These are phyloP conservation scores for Fistulinella prunicolor DNA, from an alignment of 768 basidiomycete genomes.

Conservation along the genomic window DNA sequence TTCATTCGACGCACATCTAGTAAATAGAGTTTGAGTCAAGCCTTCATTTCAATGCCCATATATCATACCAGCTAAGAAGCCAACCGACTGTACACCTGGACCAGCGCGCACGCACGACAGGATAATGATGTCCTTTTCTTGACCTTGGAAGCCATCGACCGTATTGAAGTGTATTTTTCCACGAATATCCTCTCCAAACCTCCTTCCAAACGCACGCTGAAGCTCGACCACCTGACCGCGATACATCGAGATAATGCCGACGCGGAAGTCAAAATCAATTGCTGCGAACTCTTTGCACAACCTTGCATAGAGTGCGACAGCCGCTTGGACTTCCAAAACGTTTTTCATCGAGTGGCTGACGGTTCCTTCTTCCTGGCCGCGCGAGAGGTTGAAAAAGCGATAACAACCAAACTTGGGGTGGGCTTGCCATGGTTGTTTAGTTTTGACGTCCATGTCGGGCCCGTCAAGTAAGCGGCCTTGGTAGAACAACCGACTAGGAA, in stretches of 20 bases:
- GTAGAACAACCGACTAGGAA: conserved; percentile 91
- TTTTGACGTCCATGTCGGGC: conserved; percentile 82
- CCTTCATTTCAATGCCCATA: neutral
- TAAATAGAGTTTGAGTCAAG: neutral
- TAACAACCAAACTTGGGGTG: conserved; percentile 79
- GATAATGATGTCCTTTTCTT: conserved; percentile 98
- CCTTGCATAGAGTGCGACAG: conserved; percentile 72
- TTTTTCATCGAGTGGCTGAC: conserved; percentile 76
- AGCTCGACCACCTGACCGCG: conserved; percentile 83
- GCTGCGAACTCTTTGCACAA: conserved; percentile 63
- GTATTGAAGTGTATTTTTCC: conserved; percentile 89
- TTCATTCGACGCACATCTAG: conserved; percentile 89
- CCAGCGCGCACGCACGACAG: conserved; percentile 95
- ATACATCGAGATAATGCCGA: conserved; percentile 91
- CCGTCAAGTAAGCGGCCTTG: conserved; percentile 77
- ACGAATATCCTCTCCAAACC: conserved; percentile 70
- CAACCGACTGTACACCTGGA: conserved; percentile 74
- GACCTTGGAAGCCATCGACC: conserved; percentile 98
- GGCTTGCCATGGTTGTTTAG: conserved; percentile 81
- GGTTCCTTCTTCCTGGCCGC: conserved; percentile 57
- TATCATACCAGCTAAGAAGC: conserved; percentile 76
- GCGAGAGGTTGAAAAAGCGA: conserved; percentile 79
- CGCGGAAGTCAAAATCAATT: conserved; percentile 50
- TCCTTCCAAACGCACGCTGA: conserved; percentile 59
- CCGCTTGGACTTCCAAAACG: conserved; percentile 65